These are phyloP conservation scores for Persicaria maculosa DNA, from an alignment of 148 eudicot species.

Conservation along the genomic window DNA sequence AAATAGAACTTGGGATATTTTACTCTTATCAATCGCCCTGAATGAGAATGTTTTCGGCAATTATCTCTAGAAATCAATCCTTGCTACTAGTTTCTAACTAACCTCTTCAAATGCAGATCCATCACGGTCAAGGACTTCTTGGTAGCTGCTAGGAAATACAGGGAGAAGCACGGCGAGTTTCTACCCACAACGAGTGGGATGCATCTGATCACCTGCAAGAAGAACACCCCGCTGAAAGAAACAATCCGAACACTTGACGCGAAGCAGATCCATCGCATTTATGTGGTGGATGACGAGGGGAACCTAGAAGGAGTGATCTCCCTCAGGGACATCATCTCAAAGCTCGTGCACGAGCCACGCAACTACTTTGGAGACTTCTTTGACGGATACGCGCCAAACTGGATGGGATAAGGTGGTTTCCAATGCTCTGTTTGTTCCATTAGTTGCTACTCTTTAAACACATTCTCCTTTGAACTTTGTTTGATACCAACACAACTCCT, in stretches of 20 bases:
- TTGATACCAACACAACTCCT: neutral
- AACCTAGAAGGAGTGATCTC: conserved; percentile 75
- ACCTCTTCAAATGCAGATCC: conserved; percentile 42
- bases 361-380: conserved; percentile 97
- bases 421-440: neutral
- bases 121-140: conserved; percentile 89
- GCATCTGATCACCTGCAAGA: conserved; percentile 52
- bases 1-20: no score
- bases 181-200: conserved; percentile 43
- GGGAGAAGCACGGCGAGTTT: conserved; percentile 42
- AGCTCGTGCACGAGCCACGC: conserved; percentile 85
- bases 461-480: neutral
- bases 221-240: conserved; percentile 52
- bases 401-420: neutral
- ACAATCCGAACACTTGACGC: conserved; percentile 67
- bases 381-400: conserved; percentile 38
- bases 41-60: neutral
- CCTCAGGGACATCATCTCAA: conserved; percentile 90
- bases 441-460: neutral
- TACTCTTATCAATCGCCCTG: no score
- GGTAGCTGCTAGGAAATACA: conserved; percentile 58
- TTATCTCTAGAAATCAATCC: neutral
- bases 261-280: conserved; percentile 71
- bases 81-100: neutral
- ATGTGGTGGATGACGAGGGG: conserved; percentile 64